A percentile compares a stretch with the other conserved stretches of the same genome.
Conservation (phyloP, 1,284 basidiomycete species). For the Fomitopsis schrenkii region DNA sequence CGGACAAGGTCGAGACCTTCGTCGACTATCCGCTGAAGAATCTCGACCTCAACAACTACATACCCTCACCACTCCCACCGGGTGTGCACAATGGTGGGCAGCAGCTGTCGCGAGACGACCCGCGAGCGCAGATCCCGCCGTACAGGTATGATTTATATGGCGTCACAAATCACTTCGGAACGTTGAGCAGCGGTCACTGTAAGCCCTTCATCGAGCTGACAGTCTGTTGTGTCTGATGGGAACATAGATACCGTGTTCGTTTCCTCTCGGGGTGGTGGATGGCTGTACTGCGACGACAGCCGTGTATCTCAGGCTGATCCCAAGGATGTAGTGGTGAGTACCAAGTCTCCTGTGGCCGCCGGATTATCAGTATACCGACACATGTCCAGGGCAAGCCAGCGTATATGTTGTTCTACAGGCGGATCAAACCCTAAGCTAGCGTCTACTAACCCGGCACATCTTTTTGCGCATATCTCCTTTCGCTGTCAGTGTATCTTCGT, state of each 20-base stretch:
- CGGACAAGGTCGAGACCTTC: constrained; percentile 90
- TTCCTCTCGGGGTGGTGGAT: constrained; percentile 64
- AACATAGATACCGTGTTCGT: constrained; percentile 81
- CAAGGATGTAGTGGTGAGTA: constrained; percentile 81
- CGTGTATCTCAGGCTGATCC: constrained; percentile 65
- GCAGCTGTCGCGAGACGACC: constrained; percentile 56
- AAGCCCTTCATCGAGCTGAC: constrained; percentile 31
- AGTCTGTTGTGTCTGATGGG: not conserved
- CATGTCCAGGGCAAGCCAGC: constrained; percentile 70
- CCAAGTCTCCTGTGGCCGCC: not conserved
- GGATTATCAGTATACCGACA: not conserved
- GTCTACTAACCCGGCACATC: constrained; percentile 21
- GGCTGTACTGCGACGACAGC: constrained; percentile 89
- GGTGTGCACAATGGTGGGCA: constrained; percentile 42
- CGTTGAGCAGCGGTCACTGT: constrained; percentile 91
- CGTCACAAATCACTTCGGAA: constrained; percentile 92
- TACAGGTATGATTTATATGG: constrained; percentile 88
- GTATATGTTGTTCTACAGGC: constrained; percentile 86
- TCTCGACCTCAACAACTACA: constrained; percentile 88
- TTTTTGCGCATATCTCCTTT: constrained; percentile 25
- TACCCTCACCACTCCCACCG: constrained; percentile 78
- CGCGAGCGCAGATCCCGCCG: constrained; percentile 76
- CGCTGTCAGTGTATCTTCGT: constrained; percentile 30
- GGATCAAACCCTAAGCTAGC: constrained; percentile 49
- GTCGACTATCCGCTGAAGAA: constrained; percentile 84